Base-by-base conservation (phyloP, 768 basidiomycete genomes). In the Leccinum pellstonianum region DNA sequence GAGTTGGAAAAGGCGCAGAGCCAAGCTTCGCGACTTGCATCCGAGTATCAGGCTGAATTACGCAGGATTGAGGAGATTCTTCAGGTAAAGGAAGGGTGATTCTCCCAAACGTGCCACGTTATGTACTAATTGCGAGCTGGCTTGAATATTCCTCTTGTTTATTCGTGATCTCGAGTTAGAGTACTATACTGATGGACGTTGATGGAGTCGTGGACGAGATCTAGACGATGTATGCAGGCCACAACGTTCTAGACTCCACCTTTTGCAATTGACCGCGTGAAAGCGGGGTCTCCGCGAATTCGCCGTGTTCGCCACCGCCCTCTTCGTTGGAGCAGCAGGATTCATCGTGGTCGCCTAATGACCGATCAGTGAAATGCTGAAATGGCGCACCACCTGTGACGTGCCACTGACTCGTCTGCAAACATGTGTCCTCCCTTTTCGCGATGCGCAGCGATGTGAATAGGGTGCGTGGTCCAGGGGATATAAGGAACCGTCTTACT, bases 61-160 rank as follows among this genome's bases (percentile, higher is more conserved):
- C 72, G 72, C 62, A 75, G 69, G 54, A 75, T 73, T 31, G 72
- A 73, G 62, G 70, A 75, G 61, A 53, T 72, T 46, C 50, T 73
- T 27, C 65, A 71, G 53, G 64, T 70, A 19, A 73, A 71, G 62
- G 73, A 70, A 11, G 73, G 38, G n/a, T 73, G 60, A 66, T 58
- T 43, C 38, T 3, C 57, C 14, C 43, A 48, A 48, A 37, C 46
- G 2, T 51, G 56, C 61, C 61, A 64, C 60, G 54, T 71, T 72
- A 57, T 72, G 69, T 70, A 66, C 47, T 56, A 35, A 43, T 54
- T 23, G 50, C 58, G 60, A 70, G 68, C 67, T 58, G 68, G 67
- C 68, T 70, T 59, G 59, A 56, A 47, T 55, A 55, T 37, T 47
- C 48, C 55, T 43, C 57, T 35, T 60, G 52, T 60, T 58, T 70